phyloP scores from a whole-genome alignment of 1,139 yeast species.

The Kodamaea alishanica region DNA sequence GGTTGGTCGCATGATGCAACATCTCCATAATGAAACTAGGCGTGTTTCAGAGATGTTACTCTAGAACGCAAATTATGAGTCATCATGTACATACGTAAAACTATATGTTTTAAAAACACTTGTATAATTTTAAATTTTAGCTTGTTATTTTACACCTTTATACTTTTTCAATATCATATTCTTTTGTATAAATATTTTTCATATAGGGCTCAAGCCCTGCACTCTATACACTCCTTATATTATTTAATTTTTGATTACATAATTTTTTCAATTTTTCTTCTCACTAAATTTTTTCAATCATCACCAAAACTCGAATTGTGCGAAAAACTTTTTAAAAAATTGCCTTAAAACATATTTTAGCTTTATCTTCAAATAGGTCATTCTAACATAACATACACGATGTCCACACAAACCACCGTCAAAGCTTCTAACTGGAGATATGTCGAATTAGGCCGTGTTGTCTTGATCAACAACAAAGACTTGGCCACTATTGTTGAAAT shows the following conservation, averaged over 20 bases:
- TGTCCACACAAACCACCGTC: constrained; percentile 61
- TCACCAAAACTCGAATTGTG: background rate
- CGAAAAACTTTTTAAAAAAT: background rate
- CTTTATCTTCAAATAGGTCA: background rate
- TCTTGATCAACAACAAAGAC: constrained; percentile 77
- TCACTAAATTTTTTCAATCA: background rate
- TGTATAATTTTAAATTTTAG: too few relatives aligned
- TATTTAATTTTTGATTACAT: too few relatives aligned
- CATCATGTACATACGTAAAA: constrained; percentile 30
- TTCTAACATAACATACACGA: constrained; percentile 13
- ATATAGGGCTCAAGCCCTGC: too few relatives aligned
- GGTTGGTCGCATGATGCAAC: constrained; percentile 42
- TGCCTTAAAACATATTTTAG: background rate
- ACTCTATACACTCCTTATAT: too few relatives aligned
- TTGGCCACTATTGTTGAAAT: constrained; percentile 96
- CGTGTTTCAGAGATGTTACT: constrained; percentile 40
- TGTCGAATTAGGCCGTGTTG: constrained; percentile 99
- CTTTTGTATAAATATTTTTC: too few relatives aligned
- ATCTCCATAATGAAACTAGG: constrained; percentile 44
- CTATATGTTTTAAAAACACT: background rate
- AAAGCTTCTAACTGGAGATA: constrained; percentile 98
- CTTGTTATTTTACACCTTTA: background rate
- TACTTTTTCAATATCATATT: background rate
- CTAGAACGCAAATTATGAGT: constrained; percentile 54
- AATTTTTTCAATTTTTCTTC: background rate